Percentiles rank a stretch among this genome's conserved stretches.
These are phyloP conservation scores for Rhizophlyctis rosea DNA, from an alignment of 192 early-diverging fungal genomes.

Conservation along the genomic window DNA sequence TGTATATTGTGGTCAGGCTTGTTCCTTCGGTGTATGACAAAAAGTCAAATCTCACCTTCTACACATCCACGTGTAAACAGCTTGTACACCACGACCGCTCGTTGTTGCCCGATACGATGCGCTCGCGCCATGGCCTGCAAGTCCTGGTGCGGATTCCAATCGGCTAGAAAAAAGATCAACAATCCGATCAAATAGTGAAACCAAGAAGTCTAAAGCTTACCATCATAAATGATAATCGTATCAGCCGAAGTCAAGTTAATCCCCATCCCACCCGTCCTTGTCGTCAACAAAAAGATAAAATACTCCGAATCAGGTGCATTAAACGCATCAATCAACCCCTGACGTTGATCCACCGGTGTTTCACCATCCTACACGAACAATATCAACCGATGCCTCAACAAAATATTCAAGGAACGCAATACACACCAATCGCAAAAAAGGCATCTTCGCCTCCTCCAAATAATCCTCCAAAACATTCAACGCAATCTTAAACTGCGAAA, in stretches of 20 bases:
- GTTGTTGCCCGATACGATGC: conserved; percentile 71
- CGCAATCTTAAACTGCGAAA: conserved; percentile 81
- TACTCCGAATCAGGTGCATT: conserved; percentile 59
- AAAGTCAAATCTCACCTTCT: conserved; percentile 42
- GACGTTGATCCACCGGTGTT: conserved; percentile 46
- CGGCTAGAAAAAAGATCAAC: conserved; percentile 25
- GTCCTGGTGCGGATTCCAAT: conserved; percentile 72
- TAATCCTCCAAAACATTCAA: conserved; percentile 80
- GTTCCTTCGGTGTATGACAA: background rate
- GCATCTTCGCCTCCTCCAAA: conserved; percentile 47
- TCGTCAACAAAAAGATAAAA: conserved; percentile 67
- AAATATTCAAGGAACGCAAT: background rate
- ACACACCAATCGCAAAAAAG: conserved; percentile 51
- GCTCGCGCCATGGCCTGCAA: conserved; percentile 72
- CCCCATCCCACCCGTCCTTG: conserved; percentile 73
- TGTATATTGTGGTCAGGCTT: conserved; percentile 3
- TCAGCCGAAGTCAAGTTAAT: conserved; percentile 73
- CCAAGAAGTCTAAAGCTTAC: conserved; percentile 11
- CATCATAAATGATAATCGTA: conserved; percentile 71
- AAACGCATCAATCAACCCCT: conserved; percentile 60
- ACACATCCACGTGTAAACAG: conserved; percentile 62
- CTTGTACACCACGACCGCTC: conserved; percentile 60
- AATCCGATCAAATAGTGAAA: conserved; percentile 8
- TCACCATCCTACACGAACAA: conserved; percentile 64
- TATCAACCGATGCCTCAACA: too few species aligned